Evolutionary conservation across 805 yeast genomes (phyloP).

Genomic region (Cephaloascus albidus): DNA sequence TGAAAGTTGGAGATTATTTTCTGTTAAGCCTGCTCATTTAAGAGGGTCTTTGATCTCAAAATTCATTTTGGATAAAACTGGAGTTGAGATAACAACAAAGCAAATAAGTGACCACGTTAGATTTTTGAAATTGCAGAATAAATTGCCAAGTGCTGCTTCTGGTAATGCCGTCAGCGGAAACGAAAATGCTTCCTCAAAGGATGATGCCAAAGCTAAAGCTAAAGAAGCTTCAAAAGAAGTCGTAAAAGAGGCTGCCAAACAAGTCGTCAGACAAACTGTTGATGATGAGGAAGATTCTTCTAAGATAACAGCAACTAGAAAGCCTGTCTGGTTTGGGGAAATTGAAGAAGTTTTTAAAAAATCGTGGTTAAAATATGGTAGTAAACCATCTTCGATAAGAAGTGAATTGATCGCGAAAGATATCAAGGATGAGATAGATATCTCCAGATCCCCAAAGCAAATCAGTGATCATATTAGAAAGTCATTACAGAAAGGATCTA

Average conservation of each 20-base stretch:
- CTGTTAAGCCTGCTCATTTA: not conserved
- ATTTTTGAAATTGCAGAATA: not conserved
- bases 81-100: not conserved
- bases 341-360: not conserved
- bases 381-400: not conserved
- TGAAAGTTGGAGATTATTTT: not conserved
- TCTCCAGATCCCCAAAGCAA: not conserved
- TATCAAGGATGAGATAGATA: not conserved
- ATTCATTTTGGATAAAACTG: not conserved
- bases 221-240: not conserved
- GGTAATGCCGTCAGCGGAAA: not conserved
- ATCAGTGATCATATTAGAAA: not conserved
- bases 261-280: not conserved
- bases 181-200: not conserved
- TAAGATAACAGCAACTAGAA: not conserved
- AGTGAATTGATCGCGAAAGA: not conserved
- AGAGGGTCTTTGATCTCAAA: not conserved
- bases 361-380: not conserved
- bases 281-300: not conserved
- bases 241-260: not conserved
- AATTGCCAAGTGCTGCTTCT: not conserved
- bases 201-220: not conserved
- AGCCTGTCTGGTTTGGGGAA: not conserved
- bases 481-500: not conserved
- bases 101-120: not conserved